Conservation (phyloP, 345 rosid genomes). For the Erucastrum elatum region DNA sequence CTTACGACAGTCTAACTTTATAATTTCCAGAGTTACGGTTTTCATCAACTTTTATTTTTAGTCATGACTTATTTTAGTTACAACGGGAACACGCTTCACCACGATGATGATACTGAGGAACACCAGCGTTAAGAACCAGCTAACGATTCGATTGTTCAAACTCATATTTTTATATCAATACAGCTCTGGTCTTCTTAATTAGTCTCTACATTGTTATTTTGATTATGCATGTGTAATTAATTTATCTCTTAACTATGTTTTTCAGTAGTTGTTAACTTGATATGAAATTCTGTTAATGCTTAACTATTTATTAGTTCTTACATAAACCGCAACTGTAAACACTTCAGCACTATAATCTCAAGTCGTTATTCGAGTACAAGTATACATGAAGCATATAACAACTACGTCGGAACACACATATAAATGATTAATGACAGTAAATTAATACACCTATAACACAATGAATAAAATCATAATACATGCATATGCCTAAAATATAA, state of each 20-base stretch:
- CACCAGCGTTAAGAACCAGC: neutral
- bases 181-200: neutral
- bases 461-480: constrained; percentile 33
- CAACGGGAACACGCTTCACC: neutral
- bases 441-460: constrained; percentile 1
- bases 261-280: neutral
- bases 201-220: neutral
- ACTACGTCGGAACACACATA: neutral
- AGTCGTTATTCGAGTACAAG: neutral
- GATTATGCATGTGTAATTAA: neutral
- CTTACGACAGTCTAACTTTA: neutral
- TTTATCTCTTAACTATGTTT: neutral
- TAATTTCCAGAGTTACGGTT: neutral
- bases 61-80: neutral
- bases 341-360: neutral
- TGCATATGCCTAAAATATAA: constrained; percentile 15
- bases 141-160: neutral
- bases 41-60: neutral
- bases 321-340: neutral
- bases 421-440: neutral
- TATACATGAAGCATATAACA: neutral
- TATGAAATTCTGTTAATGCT: neutral
- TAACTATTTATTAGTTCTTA: neutral
- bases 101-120: neutral
- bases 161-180: neutral